Base-by-base conservation (phyloP, 129 eudicot species). In the Calendula officinalis region DNA sequence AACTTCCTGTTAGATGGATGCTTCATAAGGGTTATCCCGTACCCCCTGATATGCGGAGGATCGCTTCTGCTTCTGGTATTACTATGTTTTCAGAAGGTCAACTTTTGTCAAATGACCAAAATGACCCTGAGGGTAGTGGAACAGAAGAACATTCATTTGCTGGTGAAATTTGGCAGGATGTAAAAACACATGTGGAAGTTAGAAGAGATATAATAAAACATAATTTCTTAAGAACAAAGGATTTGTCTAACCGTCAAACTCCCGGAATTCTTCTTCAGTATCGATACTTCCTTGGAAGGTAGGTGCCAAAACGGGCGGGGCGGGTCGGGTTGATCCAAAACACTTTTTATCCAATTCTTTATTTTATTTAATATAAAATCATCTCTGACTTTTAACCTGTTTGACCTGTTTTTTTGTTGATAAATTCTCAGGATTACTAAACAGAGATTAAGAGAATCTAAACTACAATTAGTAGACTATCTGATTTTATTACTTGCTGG, bases 1-100 rank as follows among this genome's bases (percentile, higher is more conserved):
- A 91, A 52, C 88, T 87, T 64, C 98, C 98, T 4, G 81, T 87
- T 47, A 78, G 84, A 63, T 91, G 98, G 98, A 91, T 91, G 96
- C 72, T 80, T 71, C 80, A 87, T 62, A 87, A 91, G 30, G 96
- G 92, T 63, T 87, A 87, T 77, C 84, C 80, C 4, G 67, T 91
- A 10, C 94, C 98, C 56, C 84, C 80, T 22, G 98, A 91, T 52
- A 82, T 91, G 94, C 84, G 73, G 39, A 71, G 58, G 30, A 67
- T 49, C 35, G 42, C 68, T 12, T 15, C 7, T 70, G 63, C 71
- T 73, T 75, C 74, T 67, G 83, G 72, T 68, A 51, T 78, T 69
- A 56, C 72, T 59, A 60, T 68, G 30, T 60, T 56, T 7, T 48
- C 89, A 8, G 62, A 58, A 58, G 71, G 73, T 60, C 41, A 32